Percentiles rank a stretch among this genome's conserved stretches.
phyloP scores from a whole-genome alignment of 441 rosid genomes.

The Oxalis stricta region DNA sequence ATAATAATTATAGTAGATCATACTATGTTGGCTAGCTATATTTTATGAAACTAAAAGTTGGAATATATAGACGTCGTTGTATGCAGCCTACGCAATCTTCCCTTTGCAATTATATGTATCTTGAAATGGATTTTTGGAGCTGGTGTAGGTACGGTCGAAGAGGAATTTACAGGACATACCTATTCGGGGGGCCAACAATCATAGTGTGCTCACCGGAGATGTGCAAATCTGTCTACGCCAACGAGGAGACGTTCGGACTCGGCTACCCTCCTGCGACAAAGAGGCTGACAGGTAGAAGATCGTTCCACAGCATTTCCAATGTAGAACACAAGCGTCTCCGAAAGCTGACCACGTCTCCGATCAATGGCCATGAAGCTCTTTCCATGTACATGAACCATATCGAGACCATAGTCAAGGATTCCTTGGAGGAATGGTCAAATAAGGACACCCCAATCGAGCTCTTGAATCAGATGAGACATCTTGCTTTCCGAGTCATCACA shows the following conservation, averaged over 20 bases:
- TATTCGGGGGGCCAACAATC: slow-evolving; percentile 22
- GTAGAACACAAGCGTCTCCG: slow-evolving; percentile 25
- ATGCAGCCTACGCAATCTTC: too few species aligned
- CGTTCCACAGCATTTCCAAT: slow-evolving; percentile 14
- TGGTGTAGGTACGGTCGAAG: slow-evolving; percentile 14
- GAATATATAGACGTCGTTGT: too few species aligned
- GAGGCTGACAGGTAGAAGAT: slow-evolving; percentile 15
- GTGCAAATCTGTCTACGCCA: slow-evolving; percentile 13
- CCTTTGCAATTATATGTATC: not conserved
- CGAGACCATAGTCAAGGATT: slow-evolving; percentile 12
- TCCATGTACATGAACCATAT: slow-evolving; percentile 15
- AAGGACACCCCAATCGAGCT: slow-evolving; percentile 14
- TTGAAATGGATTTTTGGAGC: not conserved
- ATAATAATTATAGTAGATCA: too few species aligned
- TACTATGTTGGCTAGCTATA: too few species aligned
- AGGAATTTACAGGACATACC: slow-evolving; percentile 21
- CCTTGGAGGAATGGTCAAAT: slow-evolving; percentile 15
- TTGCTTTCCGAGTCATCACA: slow-evolving; percentile 23
- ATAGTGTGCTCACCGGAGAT: slow-evolving; percentile 18
- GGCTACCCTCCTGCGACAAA: slow-evolving; percentile 18
- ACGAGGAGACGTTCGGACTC: slow-evolving; percentile 17
- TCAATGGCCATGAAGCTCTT: slow-evolving; percentile 19
- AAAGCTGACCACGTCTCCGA: slow-evolving; percentile 11
- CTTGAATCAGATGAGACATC: slow-evolving; percentile 14
- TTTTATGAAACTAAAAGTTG: too few species aligned